A percentile compares a stretch with the other conserved stretches of the same genome.
phyloP scores from a whole-genome alignment of 495 filamentous ascomycete genomes.

The Evernia prunastri region DNA sequence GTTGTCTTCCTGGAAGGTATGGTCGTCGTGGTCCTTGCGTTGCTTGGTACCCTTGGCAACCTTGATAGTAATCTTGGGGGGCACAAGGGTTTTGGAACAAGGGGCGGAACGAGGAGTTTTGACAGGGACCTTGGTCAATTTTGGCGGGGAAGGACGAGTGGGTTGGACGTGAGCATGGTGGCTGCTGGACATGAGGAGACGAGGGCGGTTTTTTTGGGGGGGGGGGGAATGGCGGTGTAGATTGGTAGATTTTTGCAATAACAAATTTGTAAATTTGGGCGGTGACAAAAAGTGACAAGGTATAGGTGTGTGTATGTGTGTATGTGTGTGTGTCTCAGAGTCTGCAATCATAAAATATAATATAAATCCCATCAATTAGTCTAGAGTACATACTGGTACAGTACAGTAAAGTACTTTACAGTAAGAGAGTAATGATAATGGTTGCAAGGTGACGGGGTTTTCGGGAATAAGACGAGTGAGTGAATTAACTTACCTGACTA shows the following conservation, averaged over 20 bases:
- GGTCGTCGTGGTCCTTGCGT: slow-evolving; percentile 14
- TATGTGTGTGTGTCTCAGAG: too few relatives aligned
- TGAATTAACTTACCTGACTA: too few relatives aligned
- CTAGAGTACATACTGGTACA: too few relatives aligned
- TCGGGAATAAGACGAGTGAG: background rate
- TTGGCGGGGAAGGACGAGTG: slow-evolving; percentile 23
- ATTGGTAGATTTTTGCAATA: too few relatives aligned
- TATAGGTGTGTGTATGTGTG: background rate
- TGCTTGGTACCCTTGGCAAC: slow-evolving; percentile 17
- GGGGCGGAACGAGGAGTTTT: slow-evolving; percentile 22
- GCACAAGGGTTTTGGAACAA: slow-evolving; percentile 14
- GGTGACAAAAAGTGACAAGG: too few relatives aligned
- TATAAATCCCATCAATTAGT: too few relatives aligned
- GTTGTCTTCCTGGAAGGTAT: slow-evolving; percentile 35
- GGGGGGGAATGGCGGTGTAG: too few relatives aligned
- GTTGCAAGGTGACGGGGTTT: too few relatives aligned
- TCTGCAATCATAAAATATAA: too few relatives aligned
- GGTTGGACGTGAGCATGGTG: slow-evolving; percentile 18
- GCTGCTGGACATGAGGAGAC: slow-evolving; percentile 22
- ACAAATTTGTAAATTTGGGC: background rate
- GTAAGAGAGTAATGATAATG: too few relatives aligned
- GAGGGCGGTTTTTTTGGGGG: too few relatives aligned
- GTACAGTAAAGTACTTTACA: too few relatives aligned
- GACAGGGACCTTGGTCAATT: slow-evolving; percentile 21
- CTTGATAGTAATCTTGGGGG: slow-evolving; percentile 19